Base-by-base conservation (phyloP, 2,329 filamentous ascomycete genomes). In the Trichoderma pleuroti region DNA sequence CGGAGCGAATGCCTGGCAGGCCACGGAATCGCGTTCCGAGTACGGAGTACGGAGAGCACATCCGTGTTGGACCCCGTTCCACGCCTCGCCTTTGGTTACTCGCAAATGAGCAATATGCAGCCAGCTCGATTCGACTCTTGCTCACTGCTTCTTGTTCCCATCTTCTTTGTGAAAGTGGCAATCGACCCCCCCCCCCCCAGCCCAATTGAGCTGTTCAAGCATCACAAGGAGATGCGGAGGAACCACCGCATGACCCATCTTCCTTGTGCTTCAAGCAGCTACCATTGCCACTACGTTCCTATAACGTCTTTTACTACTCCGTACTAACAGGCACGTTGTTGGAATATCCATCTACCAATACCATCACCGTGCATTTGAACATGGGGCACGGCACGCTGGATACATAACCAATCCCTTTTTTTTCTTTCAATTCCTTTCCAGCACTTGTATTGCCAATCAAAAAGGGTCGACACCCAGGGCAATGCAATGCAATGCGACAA, bases 1-100 rank as follows among this genome's bases (percentile, higher is more conserved):
- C 65, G 65, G 65, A 59, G 54, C 65, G 54, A 59, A 39, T 42
- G n/a, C n/a, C n/a, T n/a, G 11, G 52, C 24, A 59, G 66, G 57
- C 61, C 62, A 54, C 66, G 66, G 66, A 52, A 32, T 36, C 21
- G 63, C 30, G n/a, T 65, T 36, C 32, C 56, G 56, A 59, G 28
- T 34, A n/a, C 54, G 52, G 62, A 42, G 34, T 24, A 56, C 64
- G 32, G 63, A 28, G 30, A 54, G 63, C 32, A 26, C 26, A 46
- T 49, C 28, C 30, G n/a, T 54, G 63, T 65, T 56, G 49, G 63
- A n/a, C 52, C 28, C n/a, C 36, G 54, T 67, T 26, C 64, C 52
- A 57, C 28, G 21, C 30, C n/a, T n/a, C 34, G 56, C 30, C 26
- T 28, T 34, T 28, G 63, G 39, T 54, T n/a, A n/a, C n/a, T n/a